Evolutionary conservation across 768 basidiomycete genomes (phyloP).

Genomic region (Lenzites betulinus): DNA sequence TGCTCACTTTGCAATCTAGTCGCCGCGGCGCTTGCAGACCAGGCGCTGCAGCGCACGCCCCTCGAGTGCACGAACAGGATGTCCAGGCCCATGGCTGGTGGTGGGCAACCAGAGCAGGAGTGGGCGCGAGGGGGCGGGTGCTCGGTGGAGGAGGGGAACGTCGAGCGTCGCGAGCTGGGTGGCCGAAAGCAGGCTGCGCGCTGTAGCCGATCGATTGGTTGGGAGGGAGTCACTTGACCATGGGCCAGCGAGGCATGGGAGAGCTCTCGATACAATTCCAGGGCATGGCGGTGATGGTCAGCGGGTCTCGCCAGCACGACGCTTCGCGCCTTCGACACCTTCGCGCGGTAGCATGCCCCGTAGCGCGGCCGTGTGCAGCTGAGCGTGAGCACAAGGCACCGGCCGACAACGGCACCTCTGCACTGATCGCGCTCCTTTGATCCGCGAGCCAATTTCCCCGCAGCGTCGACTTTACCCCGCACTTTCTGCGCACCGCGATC

Average conservation of each 20-base stretch:
- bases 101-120: conserved; percentile 7
- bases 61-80: conserved; percentile 19
- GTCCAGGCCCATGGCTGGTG: conserved; percentile 19
- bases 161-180: conserved; percentile 6
- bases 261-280: not conserved
- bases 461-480: conserved; percentile 16
- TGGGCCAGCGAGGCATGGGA: conserved; percentile 9
- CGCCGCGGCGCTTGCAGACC: conserved; percentile 5
- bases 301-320: conserved; percentile 14
- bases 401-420: conserved; percentile 3
- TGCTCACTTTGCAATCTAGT: conserved; percentile 13
- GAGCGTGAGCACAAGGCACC: not conserved
- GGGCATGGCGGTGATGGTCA: conserved; percentile 8
- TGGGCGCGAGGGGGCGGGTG: not conserved
- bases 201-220: conserved; percentile 23
- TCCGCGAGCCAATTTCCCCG: conserved; percentile 14
- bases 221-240: conserved; percentile 19
- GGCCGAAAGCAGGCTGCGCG: not conserved
- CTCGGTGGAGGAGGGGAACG: not conserved
- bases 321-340: conserved; percentile 4
- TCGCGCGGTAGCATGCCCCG: conserved; percentile 6
- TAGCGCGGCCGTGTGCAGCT: not conserved
- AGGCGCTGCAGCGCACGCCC: conserved; percentile 11
- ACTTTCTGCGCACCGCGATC: conserved; percentile 9
- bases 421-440: conserved; percentile 11